These are phyloP conservation scores for Artemisia annua DNA, from an alignment of 129 eudicot genomes.

Conservation along the genomic window DNA sequence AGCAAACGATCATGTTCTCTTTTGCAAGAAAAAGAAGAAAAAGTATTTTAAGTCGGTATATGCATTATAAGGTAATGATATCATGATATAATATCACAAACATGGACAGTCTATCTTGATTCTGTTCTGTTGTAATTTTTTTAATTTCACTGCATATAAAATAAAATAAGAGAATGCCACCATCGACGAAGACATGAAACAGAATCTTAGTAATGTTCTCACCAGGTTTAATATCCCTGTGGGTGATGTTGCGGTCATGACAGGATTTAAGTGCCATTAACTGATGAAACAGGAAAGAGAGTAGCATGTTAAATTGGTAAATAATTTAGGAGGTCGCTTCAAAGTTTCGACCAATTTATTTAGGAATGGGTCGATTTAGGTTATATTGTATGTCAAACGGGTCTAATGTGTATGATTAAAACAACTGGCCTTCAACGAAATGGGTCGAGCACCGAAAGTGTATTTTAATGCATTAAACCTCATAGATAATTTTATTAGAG, in stretches of 20 bases:
- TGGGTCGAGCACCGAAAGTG: too few relatives aligned
- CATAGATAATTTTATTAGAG: not conserved
- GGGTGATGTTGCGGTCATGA: constrained; percentile 92
- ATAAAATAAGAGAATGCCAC: too few relatives aligned
- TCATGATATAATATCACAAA: constrained; percentile 13
- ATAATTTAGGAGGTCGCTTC: not conserved
- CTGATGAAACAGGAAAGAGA: constrained; percentile 34
- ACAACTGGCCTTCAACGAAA: too few relatives aligned
- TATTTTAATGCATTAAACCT: not conserved
- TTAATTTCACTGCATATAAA: too few relatives aligned
- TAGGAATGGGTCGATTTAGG: not conserved
- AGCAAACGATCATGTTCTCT: constrained; percentile 98
- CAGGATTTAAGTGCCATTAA: constrained; percentile 89
- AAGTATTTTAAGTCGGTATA: constrained; percentile 15
- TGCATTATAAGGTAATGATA: constrained; percentile 6
- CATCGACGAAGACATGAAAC: too few relatives aligned
- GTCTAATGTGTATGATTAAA: too few relatives aligned
- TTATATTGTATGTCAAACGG: not conserved
- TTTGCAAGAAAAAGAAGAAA: constrained; percentile 26
- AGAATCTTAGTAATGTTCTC: constrained; percentile 46
- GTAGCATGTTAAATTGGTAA: constrained; percentile 14
- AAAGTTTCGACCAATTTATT: not conserved
- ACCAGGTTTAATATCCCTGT: constrained; percentile 99
- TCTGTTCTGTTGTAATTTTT: too few relatives aligned
- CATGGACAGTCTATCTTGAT: too few relatives aligned